Evolutionary conservation across 2,329 filamentous ascomycete species (phyloP).

Genomic region (Hymenoscyphus infarciens): DNA sequence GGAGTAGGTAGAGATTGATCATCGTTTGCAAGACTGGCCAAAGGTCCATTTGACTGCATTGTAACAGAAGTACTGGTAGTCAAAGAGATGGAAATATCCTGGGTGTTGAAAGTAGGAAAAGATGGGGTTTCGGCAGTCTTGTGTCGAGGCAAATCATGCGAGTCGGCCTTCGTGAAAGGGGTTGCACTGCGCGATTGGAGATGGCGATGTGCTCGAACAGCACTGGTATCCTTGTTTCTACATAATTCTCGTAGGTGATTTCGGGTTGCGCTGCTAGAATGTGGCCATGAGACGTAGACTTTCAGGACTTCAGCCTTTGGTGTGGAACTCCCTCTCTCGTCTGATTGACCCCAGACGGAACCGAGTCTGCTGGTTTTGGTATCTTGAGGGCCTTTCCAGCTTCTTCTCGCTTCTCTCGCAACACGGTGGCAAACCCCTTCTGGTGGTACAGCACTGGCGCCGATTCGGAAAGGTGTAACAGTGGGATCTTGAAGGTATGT

Average conservation of each 20-base stretch:
- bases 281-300: conserved; percentile 59
- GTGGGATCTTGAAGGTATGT: conserved; percentile 64
- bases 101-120: conserved; percentile 51
- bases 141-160: conserved; percentile 48
- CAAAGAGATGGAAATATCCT: conserved; percentile 62
- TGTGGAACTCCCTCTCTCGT: conserved; percentile 47
- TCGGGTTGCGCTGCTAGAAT: conserved; percentile 60
- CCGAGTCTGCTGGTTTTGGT: conserved; percentile 11
- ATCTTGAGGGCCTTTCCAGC: conserved; percentile 59
- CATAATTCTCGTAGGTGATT: conserved; percentile 61
- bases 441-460: conserved; percentile 61
- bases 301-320: conserved; percentile 47
- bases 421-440: conserved; percentile 62
- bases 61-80: conserved; percentile 59
- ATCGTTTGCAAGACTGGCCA: conserved; percentile 55
- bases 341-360: conserved; percentile 16
- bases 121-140: conserved; percentile 44
- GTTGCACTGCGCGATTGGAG: conserved; percentile 52
- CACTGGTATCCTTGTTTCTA: conserved; percentile 47
- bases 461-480: conserved; percentile 62
- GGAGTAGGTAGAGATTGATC: conserved; percentile 13
- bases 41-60: conserved; percentile 60
- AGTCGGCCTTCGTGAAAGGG: conserved; percentile 51
- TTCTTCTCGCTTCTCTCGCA: conserved; percentile 61
- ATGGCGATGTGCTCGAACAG: conserved; percentile 43